These are phyloP conservation scores for Aquilaria agallochum DNA, from an alignment of 441 rosid species.

Conservation along the genomic window DNA sequence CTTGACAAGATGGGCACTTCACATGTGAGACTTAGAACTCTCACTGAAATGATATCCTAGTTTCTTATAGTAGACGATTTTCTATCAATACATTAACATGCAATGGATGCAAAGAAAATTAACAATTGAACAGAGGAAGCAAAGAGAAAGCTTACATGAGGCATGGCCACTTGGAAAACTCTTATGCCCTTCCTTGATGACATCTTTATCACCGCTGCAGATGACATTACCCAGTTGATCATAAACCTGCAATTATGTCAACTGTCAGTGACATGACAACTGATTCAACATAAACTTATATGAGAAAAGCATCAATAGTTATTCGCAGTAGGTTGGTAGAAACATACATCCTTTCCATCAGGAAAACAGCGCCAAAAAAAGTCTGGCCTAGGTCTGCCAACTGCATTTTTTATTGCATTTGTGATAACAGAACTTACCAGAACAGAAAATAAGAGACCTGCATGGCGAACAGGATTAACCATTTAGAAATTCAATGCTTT, in stretches of 20 bases:
- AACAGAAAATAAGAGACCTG: conserved; percentile 74
- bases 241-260: conserved; percentile 36
- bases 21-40: too few species aligned
- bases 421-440: conserved; percentile 73
- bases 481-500: neutral
- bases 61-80: too few species aligned
- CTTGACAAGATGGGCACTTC: too few species aligned
- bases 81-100: conserved; percentile 1
- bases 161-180: conserved; percentile 97
- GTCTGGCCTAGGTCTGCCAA: conserved; percentile 92
- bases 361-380: conserved; percentile 98
- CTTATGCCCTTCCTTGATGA: conserved; percentile 81
- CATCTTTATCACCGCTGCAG: conserved; percentile 60
- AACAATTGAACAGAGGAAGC: neutral
- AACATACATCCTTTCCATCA: conserved; percentile 78
- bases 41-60: too few species aligned
- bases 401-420: conserved; percentile 74
- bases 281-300: conserved; percentile 7
- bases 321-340: conserved; percentile 7
- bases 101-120: too few species aligned
- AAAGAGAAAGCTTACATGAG: conserved; percentile 46
- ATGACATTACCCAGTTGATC: conserved; percentile 62
- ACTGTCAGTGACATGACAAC: conserved; percentile 1
- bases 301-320: neutral
- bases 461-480: conserved; percentile 12